Evolutionary conservation across 495 filamentous ascomycete species (phyloP).

Genomic region (Darksidea phi): DNA sequence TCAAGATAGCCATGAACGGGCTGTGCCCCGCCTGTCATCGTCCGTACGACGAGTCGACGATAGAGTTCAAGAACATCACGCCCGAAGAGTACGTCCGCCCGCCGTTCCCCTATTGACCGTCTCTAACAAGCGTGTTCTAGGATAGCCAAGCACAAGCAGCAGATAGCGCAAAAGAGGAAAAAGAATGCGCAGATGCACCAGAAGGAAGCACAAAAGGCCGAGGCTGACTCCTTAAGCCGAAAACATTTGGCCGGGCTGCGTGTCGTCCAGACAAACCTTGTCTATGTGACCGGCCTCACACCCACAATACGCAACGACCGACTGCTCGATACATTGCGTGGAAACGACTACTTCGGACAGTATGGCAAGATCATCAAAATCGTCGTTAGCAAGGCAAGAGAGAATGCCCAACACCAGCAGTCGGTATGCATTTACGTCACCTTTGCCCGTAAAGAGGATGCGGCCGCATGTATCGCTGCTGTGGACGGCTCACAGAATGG

Average conservation of each 20-base stretch:
- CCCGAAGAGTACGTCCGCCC: slow-evolving; percentile 75
- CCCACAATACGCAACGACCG: slow-evolving; percentile 89
- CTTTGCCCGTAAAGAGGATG: slow-evolving; percentile 83
- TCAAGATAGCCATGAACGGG: slow-evolving; percentile 92
- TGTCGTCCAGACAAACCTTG: slow-evolving; percentile 96
- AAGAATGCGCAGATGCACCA: slow-evolving; percentile 87
- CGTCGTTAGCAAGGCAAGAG: slow-evolving; percentile 92
- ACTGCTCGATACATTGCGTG: slow-evolving; percentile 80
- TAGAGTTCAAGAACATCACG: slow-evolving; percentile 91
- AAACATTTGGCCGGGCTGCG: slow-evolving; percentile 93
- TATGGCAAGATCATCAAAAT: slow-evolving; percentile 99
- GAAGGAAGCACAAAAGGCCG: slow-evolving; percentile 91
- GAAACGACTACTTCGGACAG: slow-evolving; percentile 91
- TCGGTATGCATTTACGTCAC: slow-evolving; percentile 97
- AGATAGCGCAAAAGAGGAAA: slow-evolving; percentile 83
- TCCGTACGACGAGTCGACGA: slow-evolving; percentile 91
- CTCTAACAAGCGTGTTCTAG: slow-evolving; percentile 30
- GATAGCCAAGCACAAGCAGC: slow-evolving; percentile 60
- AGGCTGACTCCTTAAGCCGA: slow-evolving; percentile 89
- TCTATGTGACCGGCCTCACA: slow-evolving; percentile 93
- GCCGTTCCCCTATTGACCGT: slow-evolving; percentile 3
- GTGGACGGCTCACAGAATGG: slow-evolving; percentile 92
- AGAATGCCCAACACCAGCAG: slow-evolving; percentile 66
- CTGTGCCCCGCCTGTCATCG: slow-evolving; percentile 94
- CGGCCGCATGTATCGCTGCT: slow-evolving; percentile 79